phyloP scores from a whole-genome alignment of 2,329 filamentous ascomycete species.

The Monilinia fructigena region DNA sequence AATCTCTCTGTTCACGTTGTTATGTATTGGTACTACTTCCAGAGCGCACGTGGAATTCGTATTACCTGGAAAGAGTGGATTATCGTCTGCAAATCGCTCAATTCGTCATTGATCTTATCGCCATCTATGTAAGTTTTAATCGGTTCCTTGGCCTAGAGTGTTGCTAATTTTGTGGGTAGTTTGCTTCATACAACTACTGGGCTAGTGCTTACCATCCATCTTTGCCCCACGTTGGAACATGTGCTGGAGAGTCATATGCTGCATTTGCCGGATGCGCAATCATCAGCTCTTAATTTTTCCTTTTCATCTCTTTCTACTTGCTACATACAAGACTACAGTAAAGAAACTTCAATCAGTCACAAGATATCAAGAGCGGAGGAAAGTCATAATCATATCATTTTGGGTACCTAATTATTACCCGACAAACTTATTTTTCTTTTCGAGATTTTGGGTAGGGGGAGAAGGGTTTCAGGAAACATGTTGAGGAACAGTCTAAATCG shows the following conservation, averaged over 20 bases:
- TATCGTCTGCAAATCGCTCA: constrained; percentile 93
- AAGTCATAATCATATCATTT: constrained; percentile 1
- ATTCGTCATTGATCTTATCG: constrained; percentile 94
- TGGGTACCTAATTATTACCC: constrained; percentile 16
- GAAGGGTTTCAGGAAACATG: not conserved
- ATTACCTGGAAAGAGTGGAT: constrained; percentile 99
- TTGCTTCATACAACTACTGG: constrained; percentile 99
- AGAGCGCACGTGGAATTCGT: constrained; percentile 88
- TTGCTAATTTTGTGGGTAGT: constrained; percentile 74
- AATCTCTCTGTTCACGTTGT: constrained; percentile 94
- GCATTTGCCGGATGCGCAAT: constrained; percentile 90
- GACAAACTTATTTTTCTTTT: constrained; percentile 31
- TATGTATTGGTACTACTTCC: constrained; percentile 99
- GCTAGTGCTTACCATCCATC: constrained; percentile 82
- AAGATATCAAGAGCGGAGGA: not conserved
- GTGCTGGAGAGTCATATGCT: constrained; percentile 94
- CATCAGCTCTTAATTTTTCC: constrained; percentile 88
- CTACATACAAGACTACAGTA: constrained; percentile 86
- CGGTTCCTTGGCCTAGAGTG: not conserved
- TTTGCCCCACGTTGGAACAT: constrained; percentile 80
- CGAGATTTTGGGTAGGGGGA: constrained; percentile 27
- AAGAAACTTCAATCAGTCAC: constrained; percentile 59
- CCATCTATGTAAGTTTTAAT: constrained; percentile 19
- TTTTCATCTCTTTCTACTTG: constrained; percentile 99
- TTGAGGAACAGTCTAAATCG: not conserved